Conservation (phyloP, 78 protist genomes). For the Dictyostelium intermedium region DNA sequence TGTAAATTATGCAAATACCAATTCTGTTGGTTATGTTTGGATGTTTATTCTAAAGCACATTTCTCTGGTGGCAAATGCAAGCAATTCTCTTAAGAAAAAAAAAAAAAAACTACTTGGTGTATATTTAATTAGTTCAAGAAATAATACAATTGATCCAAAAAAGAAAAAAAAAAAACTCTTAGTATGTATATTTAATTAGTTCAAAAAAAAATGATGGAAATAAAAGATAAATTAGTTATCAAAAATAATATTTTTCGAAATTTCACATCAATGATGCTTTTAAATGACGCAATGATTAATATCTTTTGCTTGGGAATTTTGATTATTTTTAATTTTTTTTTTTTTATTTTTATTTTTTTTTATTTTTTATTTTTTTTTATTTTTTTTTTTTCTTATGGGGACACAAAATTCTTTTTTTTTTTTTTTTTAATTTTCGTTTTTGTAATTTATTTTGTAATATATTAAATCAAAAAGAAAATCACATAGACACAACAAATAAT, state of each 20-base stretch:
- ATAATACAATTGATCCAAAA: too few species aligned
- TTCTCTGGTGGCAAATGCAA: conserved; percentile 6
- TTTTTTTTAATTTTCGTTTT: neutral
- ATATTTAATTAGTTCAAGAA: too few species aligned
- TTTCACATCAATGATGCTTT: neutral
- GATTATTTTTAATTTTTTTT: neutral
- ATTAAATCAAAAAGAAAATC: neutral
- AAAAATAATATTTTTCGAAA: neutral
- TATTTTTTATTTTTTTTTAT: neutral
- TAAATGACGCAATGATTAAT: neutral
- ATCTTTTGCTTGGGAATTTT: neutral
- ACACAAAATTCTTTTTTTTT: conserved; percentile 13
- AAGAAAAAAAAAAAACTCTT: too few species aligned
- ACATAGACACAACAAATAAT: neutral
- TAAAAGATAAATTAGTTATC: neutral
- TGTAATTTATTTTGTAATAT: neutral
- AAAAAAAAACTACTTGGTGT: neutral
- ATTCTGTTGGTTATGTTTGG: conserved; percentile 65
- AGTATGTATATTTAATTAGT: too few species aligned
- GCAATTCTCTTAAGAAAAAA: conserved; percentile 28
- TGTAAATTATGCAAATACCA: conserved; percentile 42
- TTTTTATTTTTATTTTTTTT: neutral
- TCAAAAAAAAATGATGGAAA: too few species aligned
- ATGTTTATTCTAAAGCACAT: neutral
- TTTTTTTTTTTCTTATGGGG: neutral